Evolutionary conservation across 805 yeast genomes (phyloP), one percentile per base, ranked within the genome.

Genomic region (Wickerhamiella parazyma): DNA sequence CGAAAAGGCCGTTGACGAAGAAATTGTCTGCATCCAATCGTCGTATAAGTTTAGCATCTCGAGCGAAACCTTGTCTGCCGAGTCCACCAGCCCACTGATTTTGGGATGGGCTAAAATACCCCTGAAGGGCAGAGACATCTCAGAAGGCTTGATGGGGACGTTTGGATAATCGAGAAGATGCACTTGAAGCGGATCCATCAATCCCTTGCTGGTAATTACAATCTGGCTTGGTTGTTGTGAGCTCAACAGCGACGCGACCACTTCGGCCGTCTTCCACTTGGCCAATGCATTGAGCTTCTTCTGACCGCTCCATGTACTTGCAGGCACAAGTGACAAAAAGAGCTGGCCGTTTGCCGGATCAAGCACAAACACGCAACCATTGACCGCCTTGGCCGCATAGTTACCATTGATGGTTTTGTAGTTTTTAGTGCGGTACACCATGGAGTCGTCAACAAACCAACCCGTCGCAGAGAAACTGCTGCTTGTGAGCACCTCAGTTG

Each of bases 231-330:
- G 98, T 55, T 86, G 95, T 61, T 91, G 95, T 0, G 96, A 83
- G 35, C 95, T 70, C 16, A 91, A 72, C 50, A 91, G 66, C 0
- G 94, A 94, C 12, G 95, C 89, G 18, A 85, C 94, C 61, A 89
- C 97, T 62, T 91, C 99, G 0, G 98, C 97, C 1, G 97, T 78
- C 59, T 89, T 91, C 98, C 98, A 91, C 58, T 91, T 91, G 1
- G 97, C 87, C 50, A 91, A 65, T 57, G 91, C 96, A 22, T 91
- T 80, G 48, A 89, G 69, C 54, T 96, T 79, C 55, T 85, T 87
- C 60, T 91, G 97, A 16, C 99, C 99, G 3, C 94, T 80, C 93
- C 95, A 91, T 2, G 85, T 94, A 5, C 94, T 81, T 0, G 94
- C 84, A 55, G 89, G 97, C 47, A 91, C 84, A 44, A 91, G 75